phyloP scores from a whole-genome alignment of 2,329 filamentous ascomycete species.

The Sporothrix dimorphospora region DNA sequence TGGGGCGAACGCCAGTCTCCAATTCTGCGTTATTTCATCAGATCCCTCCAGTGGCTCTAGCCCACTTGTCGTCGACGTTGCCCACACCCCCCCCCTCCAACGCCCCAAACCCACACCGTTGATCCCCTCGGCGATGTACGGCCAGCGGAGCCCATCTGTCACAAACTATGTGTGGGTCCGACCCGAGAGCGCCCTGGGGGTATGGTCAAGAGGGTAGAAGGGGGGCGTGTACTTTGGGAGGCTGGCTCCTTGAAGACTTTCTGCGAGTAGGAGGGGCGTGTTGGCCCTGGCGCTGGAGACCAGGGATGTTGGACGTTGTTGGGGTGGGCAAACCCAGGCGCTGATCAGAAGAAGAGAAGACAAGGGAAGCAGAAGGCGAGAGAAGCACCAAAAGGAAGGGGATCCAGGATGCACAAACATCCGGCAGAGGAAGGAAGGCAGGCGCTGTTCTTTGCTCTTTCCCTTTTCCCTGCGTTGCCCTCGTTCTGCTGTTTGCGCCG shows the following conservation, averaged over 20 bases:
- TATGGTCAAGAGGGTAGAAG: slow-evolving; percentile 20
- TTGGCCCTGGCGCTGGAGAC: slow-evolving; percentile 23
- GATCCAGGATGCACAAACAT: slow-evolving; percentile 12
- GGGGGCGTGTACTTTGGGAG: slow-evolving; percentile 13
- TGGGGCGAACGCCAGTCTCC: slow-evolving; percentile 20
- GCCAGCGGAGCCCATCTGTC: slow-evolving; percentile 52
- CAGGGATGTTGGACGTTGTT: slow-evolving; percentile 35
- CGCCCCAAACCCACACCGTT: slow-evolving; percentile 40
- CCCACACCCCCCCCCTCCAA: slow-evolving; percentile 6
- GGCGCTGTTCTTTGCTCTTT: not conserved
- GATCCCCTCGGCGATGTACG: slow-evolving; percentile 51
- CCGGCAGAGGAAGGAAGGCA: slow-evolving; percentile 10
- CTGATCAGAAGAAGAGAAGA: slow-evolving; percentile 35
- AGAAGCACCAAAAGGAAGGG: not conserved
- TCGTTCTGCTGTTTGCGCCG: not conserved
- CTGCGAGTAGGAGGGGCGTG: not conserved
- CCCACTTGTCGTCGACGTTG: no score
- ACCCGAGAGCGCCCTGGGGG: slow-evolving; percentile 33
- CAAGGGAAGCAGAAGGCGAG: not conserved
- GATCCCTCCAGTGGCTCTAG: slow-evolving; percentile 26
- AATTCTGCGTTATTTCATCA: slow-evolving; percentile 29
- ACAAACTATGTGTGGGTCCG: slow-evolving; percentile 59
- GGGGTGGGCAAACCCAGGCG: slow-evolving; percentile 29
- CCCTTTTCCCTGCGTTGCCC: not conserved
- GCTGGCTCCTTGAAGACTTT: slow-evolving; percentile 10